Evolutionary conservation across 1,284 basidiomycete genomes (phyloP), one percentile per base, ranked within the genome.

Genomic region (Somion occarium): DNA sequence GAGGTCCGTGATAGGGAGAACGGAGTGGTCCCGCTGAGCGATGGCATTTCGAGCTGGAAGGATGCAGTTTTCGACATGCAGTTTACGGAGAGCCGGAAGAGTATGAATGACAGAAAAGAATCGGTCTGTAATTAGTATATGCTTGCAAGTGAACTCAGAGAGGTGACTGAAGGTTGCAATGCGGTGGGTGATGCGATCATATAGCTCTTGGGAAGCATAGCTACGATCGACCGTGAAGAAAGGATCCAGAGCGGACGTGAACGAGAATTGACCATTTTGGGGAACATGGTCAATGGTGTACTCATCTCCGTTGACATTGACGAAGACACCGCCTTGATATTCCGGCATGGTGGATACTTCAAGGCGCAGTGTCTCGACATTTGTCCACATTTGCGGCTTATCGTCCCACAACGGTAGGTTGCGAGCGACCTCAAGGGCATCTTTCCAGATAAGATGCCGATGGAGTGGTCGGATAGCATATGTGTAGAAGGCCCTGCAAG

Each of bases 1-100:
- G 26, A 73, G 66, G 18, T 72, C 64, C 0, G 69, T 72, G 55
- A 73, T 69, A 13, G 71, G 68, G 13, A 73, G 61, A 18, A 54
- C 55, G 9, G 61, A 53, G 41, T 69, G 68, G 46, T 63, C 56
- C 12, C 60, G 55, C 7, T 26, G n/a, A 4, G 57, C 56, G 25
- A 53, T 30, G 24, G 30, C 50, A 0, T 59, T 55, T 3, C 53
- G 58, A 12, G 57, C 20, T 1, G 66, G 65, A 24, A 67, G 57
- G 1, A 67, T 60, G 47, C 73, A 74, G 27, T 63, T 60, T 43
- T 72, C 70, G 51, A 73, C 55, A 18, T 60, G 59, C 18, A 73
- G 64, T 3, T 55, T 63, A 20, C 69, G 64, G 15, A 74, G 64
- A 2, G 43, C 45, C 3, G 68, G 64, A 13, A 74, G 65, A 39